A percentile compares a stretch with the other conserved stretches of the same genome.
phyloP scores from a whole-genome alignment of 257 asterid species.

The Dorcoceras hygrometricum region DNA sequence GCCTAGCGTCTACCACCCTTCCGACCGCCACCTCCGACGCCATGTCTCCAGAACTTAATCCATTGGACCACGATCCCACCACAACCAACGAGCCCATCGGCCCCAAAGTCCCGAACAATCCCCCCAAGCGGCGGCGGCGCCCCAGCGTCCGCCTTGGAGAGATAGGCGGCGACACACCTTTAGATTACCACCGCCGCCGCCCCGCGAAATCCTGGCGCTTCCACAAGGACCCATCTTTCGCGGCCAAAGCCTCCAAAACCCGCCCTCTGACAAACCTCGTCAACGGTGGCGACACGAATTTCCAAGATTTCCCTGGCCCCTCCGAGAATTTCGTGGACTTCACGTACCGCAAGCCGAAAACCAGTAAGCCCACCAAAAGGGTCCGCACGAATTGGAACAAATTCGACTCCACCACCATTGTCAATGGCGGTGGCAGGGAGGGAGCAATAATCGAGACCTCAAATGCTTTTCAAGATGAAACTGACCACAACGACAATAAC shows the following conservation, averaged over 20 bases:
- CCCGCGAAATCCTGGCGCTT: constrained; percentile 63
- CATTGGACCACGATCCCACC: constrained; percentile 35
- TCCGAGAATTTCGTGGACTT: constrained; percentile 41
- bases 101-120: constrained; percentile 43
- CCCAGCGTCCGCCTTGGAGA: constrained; percentile 98
- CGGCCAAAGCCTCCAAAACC: constrained; percentile 72
- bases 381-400: constrained; percentile 79
- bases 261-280: constrained; percentile 93
- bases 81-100: constrained; percentile 17
- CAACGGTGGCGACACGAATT: constrained; percentile 47
- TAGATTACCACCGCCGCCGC: constrained; percentile 67
- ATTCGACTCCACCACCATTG: constrained; percentile 40
- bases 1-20: constrained; percentile 37
- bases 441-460: constrained; percentile 37
- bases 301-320: constrained; percentile 39
- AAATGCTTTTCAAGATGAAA: constrained; percentile 38
- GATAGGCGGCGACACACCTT: constrained; percentile 81
- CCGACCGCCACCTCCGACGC: constrained; percentile 28
- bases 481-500: constrained; percentile 33
- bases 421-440: constrained; percentile 29
- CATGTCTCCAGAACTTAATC: constrained; percentile 42
- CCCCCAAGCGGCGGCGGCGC: constrained; percentile 92
- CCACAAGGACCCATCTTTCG: constrained; percentile 76
- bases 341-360: constrained; percentile 53
- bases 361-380: constrained; percentile 64